Percentiles rank a stretch among this genome's conserved stretches.
These are phyloP conservation scores for Fusarium temperatum DNA, from an alignment of 2,329 filamentous ascomycete species.

Conservation along the genomic window DNA sequence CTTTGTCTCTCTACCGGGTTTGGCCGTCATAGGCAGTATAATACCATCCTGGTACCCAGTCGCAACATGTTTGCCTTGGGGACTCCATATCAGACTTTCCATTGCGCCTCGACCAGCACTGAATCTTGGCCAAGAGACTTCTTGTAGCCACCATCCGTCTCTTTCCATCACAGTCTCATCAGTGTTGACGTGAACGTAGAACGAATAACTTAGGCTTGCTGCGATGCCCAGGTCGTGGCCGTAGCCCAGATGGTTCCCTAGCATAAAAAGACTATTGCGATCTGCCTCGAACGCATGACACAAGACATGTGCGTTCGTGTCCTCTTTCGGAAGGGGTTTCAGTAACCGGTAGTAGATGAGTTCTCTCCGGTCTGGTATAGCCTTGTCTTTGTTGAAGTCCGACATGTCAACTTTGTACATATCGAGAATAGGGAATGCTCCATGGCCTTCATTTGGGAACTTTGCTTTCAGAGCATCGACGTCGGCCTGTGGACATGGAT, in stretches of 20 bases:
- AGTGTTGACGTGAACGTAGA: constrained; percentile 62
- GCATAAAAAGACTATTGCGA: constrained; percentile 63
- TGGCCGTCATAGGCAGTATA: constrained; percentile 40
- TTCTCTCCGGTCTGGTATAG: constrained; percentile 57
- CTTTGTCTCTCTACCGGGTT: constrained; percentile 2
- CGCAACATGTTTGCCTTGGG: constrained; percentile 60
- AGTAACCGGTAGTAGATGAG: constrained; percentile 60
- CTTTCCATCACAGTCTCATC: constrained; percentile 58
- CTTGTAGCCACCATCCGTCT: constrained; percentile 64
- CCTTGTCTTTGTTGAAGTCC: constrained; percentile 53
- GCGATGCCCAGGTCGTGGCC: constrained; percentile 53
- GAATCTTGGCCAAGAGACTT: constrained; percentile 58
- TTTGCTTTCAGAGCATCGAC: constrained; percentile 51
- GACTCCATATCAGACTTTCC: constrained; percentile 64
- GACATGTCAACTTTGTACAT: constrained; percentile 66
- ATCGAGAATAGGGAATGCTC: constrained; percentile 59
- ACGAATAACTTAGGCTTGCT: constrained; percentile 60
- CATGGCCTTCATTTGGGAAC: constrained; percentile 51
- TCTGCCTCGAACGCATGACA: constrained; percentile 63
- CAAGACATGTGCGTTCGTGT: constrained; percentile 56
- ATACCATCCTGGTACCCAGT: constrained; percentile 65
- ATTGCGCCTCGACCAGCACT: constrained; percentile 58
- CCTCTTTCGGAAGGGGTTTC: constrained; percentile 51
- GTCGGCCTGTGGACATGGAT: constrained; percentile 56
- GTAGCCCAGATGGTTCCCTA: constrained; percentile 59